Conservation (phyloP, 2,329 filamentous ascomycete species). For the Penicillium sp. region DNA sequence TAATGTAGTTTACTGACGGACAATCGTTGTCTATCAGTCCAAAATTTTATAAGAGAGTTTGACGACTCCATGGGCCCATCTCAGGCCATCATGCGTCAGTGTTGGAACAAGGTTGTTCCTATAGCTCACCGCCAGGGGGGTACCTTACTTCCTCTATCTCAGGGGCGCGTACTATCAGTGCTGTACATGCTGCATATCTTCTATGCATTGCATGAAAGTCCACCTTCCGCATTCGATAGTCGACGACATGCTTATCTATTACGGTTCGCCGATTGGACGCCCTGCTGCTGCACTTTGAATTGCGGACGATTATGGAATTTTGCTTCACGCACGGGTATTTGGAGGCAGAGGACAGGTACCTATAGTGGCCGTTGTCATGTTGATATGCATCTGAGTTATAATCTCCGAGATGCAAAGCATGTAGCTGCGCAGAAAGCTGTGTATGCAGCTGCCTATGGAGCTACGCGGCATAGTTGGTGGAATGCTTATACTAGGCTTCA, state of each 20-base stretch:
- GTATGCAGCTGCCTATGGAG: neutral
- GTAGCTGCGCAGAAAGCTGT: too few species aligned
- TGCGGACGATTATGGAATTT: slow-evolving; percentile 7
- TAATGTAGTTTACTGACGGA: neutral
- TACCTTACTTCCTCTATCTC: neutral
- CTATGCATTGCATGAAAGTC: neutral
- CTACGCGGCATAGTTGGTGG: slow-evolving; percentile 1
- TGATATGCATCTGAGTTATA: slow-evolving; percentile 8
- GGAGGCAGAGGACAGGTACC: neutral
- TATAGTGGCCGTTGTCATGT: neutral
- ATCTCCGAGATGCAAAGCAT: neutral
- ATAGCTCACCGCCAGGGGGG: neutral
- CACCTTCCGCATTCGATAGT: neutral
- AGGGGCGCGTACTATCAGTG: neutral
- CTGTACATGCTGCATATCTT: slow-evolving; percentile 7
- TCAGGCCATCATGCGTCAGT: neutral
- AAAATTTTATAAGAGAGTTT: neutral
- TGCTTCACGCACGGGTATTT: slow-evolving; percentile 2
- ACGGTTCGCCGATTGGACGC: slow-evolving; percentile 6
- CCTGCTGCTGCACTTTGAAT: neutral
- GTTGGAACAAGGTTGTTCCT: slow-evolving; percentile 5
- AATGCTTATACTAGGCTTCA: too few species aligned
- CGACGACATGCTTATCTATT: neutral
- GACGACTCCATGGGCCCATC: neutral
- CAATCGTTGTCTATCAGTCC: neutral